Percentiles rank a stretch among this genome's conserved stretches.
Conservation (phyloP, 2,329 filamentous ascomycete species). For the Fusarium camptoceras region DNA sequence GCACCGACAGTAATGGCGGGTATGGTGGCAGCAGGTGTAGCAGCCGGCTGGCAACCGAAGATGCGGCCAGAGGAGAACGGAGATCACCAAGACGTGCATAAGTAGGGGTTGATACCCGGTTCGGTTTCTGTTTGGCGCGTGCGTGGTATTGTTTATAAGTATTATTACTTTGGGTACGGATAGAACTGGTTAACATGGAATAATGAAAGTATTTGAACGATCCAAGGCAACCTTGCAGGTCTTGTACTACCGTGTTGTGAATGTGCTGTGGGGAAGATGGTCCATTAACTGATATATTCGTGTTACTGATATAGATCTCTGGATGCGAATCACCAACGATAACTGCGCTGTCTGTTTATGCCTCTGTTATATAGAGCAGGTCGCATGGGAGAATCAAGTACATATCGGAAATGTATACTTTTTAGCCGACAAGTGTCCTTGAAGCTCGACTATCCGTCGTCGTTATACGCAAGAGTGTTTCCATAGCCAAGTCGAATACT, state of each 20-base stretch:
- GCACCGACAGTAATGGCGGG: slow-evolving; percentile 86
- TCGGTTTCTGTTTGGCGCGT: slow-evolving; percentile 1
- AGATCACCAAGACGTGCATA: slow-evolving; percentile 42
- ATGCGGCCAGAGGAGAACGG: slow-evolving; percentile 45
- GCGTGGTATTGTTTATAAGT: slow-evolving; percentile 34
- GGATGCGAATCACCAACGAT: background rate
- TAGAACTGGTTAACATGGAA: slow-evolving; percentile 35
- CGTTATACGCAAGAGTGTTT: background rate
- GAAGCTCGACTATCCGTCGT: background rate
- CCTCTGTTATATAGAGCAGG: background rate
- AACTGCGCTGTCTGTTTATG: background rate
- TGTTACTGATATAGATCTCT: background rate
- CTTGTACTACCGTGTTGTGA: background rate
- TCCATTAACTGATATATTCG: background rate
- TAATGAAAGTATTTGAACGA: slow-evolving; percentile 28
- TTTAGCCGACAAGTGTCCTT: background rate
- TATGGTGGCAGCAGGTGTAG: slow-evolving; percentile 80
- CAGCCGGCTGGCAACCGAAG: slow-evolving; percentile 80
- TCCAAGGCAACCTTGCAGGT: background rate
- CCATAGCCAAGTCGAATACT: background rate
- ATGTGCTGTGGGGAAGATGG: background rate
- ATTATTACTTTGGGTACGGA: slow-evolving; percentile 43
- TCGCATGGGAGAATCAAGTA: background rate
- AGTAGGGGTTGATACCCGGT: slow-evolving; percentile 38
- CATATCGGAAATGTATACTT: background rate